phyloP scores from a whole-genome alignment of 129 eudicot genomes.

The Flaveria ramosissima region DNA sequence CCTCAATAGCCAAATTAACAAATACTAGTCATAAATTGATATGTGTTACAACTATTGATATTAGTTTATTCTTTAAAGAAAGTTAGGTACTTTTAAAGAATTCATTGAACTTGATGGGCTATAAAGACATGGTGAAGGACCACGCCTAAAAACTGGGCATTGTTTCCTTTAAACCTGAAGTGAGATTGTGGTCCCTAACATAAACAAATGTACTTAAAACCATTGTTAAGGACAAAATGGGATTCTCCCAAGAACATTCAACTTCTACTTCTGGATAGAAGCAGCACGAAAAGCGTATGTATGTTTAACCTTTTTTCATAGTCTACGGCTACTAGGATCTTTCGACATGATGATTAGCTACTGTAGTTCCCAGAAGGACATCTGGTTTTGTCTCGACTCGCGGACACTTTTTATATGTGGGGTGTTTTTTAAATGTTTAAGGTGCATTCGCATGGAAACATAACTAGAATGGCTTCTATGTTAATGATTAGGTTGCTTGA shows the following conservation, averaged over 20 bases:
- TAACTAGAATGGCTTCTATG: conserved; percentile 31
- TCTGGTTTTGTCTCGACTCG: conserved; percentile 50
- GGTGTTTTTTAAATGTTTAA: conserved; percentile 26
- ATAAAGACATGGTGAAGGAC: conserved; percentile 45
- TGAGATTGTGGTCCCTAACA: conserved; percentile 66
- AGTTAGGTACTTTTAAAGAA: conserved; percentile 27
- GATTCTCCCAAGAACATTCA: conserved; percentile 67
- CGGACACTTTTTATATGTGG: conserved; percentile 18
- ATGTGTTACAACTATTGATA: conserved; percentile 24
- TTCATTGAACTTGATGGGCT: conserved; percentile 35
- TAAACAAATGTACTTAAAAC: conserved; percentile 32
- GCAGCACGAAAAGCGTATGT: conserved; percentile 39
- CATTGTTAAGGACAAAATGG: conserved; percentile 42
- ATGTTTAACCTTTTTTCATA: conserved; percentile 32
- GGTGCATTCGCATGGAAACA: conserved; percentile 38
- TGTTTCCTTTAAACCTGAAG: conserved; percentile 46
- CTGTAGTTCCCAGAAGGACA: conserved; percentile 45
- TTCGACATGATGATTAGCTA: conserved; percentile 51
- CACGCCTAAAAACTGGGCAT: conserved; percentile 47
- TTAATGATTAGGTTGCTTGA: conserved; percentile 41
- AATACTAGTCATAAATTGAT: background rate
- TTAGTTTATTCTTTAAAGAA: conserved; percentile 23
- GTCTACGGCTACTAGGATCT: conserved; percentile 38
- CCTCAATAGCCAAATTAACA: background rate
- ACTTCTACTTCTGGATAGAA: conserved; percentile 41